Evolutionary conservation across 768 basidiomycete genomes (phyloP), one percentile per base, ranked within the genome.

Genomic region (Wakefieldia striispora): DNA sequence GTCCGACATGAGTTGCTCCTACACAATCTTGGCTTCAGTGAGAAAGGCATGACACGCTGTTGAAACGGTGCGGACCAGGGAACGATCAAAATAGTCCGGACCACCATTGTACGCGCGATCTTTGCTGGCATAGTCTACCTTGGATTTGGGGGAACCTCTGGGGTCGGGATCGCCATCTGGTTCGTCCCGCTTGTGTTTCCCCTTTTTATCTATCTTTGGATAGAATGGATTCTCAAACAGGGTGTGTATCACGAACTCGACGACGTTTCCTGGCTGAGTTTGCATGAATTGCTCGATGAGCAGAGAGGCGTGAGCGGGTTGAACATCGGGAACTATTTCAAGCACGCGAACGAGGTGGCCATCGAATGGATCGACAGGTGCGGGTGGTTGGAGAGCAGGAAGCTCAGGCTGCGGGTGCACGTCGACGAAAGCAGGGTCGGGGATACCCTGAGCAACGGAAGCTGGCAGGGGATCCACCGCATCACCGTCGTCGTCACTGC

Each of bases 261-360:
- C 72, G 36, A 79, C 75, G 26, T 63, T 57, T 10, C n/a, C 42
- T 16, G 55, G 56, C 1, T 70, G 69, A 4, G 66, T 57, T 4
- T 71, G 66, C 24, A 77, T 61, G 52, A 77, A 69, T 38, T 72
- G 60, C 33, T 72, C 65, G 26, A 88, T 60, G 27, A 88, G 78
- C 1, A 62, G 53, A 20, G 73, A 60, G 12, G 76, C 77, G 54
- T 88, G 75, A 3, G 73, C 69, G 4, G 83, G 80, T 19, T 77
- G 73, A 20, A 88, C 84, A 56, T 89, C 85, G 0, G 88, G 88
- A 12, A 89, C 64, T 39, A 91, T 77, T 57, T 88, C 85, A 33
- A 86, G 70, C 26, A 88, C 73, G 36, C 73, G 80, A 1, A 78
- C 73, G 26, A 84, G 51, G 38, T 60, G 66, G 16, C 29, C 57